Conservation (phyloP, 176 grass and related monocot species). For the Cenchrus americanus region DNA sequence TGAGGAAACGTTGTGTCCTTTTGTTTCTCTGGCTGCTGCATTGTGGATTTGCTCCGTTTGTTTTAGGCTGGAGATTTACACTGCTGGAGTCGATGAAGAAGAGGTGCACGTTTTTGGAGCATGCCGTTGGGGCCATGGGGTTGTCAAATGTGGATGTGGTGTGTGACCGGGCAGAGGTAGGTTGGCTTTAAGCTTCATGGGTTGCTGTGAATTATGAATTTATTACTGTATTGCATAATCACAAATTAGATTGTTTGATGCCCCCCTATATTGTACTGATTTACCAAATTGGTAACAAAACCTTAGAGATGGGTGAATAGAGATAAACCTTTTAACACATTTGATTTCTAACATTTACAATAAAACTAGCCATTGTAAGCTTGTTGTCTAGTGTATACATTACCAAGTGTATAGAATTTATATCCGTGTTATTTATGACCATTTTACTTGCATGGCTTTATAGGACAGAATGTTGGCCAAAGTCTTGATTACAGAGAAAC, state of each 20-base stretch:
- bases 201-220: background rate
- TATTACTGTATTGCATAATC: background rate
- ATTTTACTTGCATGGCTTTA: conserved; percentile 49
- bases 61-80: conserved; percentile 79
- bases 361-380: background rate
- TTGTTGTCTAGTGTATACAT: background rate
- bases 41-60: background rate
- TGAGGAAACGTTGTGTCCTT: background rate
- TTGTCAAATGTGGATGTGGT: conserved; percentile 83
- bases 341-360: background rate
- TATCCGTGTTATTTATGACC: conserved; percentile 18
- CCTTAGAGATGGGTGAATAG: background rate
- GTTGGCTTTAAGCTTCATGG: background rate
- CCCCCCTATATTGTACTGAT: background rate
- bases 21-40: background rate
- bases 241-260: background rate
- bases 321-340: background rate
- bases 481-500: conserved; percentile 67
- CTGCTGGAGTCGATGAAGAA: conserved; percentile 83
- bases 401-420: background rate
- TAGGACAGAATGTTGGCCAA: conserved; percentile 94
- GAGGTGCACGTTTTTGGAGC: conserved; percentile 76
- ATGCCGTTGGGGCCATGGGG: conserved; percentile 56
- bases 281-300: background rate
- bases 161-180: conserved; percentile 90